A percentile compares a stretch with the other conserved stretches of the same genome.
These are phyloP conservation scores for Phyllosticta capitalensis DNA, from an alignment of 2,329 filamentous ascomycete genomes.

Conservation along the genomic window DNA sequence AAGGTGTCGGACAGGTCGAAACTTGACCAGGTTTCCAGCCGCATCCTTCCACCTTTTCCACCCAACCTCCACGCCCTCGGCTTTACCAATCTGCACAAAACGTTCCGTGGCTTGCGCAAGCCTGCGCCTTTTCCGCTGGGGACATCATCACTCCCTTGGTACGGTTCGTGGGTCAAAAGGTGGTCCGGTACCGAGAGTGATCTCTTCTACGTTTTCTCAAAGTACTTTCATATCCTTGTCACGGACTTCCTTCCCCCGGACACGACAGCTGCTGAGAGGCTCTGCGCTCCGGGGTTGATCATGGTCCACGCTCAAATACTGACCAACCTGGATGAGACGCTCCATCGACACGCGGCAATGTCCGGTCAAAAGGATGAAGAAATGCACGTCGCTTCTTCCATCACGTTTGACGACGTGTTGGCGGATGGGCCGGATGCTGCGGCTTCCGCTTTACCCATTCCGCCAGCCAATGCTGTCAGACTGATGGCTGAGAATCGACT, in stretches of 20 bases:
- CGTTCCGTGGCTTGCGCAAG: conserved; percentile 51
- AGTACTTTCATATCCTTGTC: conserved; percentile 72
- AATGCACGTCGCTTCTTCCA: conserved; percentile 25
- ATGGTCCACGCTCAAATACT: conserved; percentile 76
- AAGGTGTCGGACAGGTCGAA: conserved; percentile 46
- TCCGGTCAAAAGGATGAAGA: conserved; percentile 14
- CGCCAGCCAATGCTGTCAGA: conserved; percentile 61
- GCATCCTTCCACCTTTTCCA: conserved; percentile 62
- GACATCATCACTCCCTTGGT: conserved; percentile 69
- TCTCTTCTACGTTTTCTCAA: conserved; percentile 83
- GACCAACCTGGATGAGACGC: conserved; percentile 68
- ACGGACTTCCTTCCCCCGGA: conserved; percentile 49
- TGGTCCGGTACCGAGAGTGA: conserved; percentile 86
- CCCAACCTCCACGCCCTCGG: conserved; percentile 51
- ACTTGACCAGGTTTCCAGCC: conserved; percentile 42
- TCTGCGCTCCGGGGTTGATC: conserved; percentile 66
- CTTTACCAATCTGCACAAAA: conserved; percentile 53
- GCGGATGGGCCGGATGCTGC: conserved; percentile 55
- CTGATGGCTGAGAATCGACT: conserved; percentile 85
- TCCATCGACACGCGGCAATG: conserved; percentile 56
- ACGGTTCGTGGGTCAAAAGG: conserved; percentile 71
- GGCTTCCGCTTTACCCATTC: conserved; percentile 51
- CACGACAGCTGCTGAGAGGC: conserved; percentile 44
- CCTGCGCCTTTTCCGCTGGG: conserved; percentile 58
- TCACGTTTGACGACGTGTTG: conserved; percentile 59